Evolutionary conservation across 371 early-diverging fungal species (phyloP).

Genomic region (Mucor irregularis): DNA sequence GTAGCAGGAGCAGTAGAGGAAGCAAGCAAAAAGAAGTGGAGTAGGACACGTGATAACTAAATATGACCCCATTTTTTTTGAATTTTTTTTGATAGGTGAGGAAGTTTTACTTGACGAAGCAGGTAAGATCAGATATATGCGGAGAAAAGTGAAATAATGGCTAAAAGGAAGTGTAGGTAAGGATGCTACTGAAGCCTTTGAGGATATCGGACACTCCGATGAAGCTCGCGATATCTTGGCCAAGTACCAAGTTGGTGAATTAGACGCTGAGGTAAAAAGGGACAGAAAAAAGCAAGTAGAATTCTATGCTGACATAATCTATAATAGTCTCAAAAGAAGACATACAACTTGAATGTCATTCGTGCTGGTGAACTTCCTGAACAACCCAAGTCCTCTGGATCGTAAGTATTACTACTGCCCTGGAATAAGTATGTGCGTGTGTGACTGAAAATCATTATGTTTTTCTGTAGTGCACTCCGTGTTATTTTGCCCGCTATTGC

Average conservation of each 20-base stretch:
- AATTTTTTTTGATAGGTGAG: conserved; percentile 42
- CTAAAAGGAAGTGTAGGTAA: conserved; percentile 34
- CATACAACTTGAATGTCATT: conserved; percentile 27
- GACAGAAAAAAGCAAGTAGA: not conserved
- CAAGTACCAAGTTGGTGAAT: conserved; percentile 41
- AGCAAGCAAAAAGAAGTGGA: conserved; percentile 31
- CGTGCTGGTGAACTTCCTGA: conserved; percentile 50
- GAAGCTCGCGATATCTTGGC: conserved; percentile 55
- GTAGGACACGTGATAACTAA: not conserved
- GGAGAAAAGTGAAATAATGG: conserved; percentile 71
- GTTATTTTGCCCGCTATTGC: conserved; percentile 25
- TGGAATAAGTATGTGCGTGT: too few species aligned
- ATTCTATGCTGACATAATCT: not conserved
- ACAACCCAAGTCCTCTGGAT: conserved; percentile 24
- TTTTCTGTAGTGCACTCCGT: conserved; percentile 21
- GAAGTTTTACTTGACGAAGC: conserved; percentile 65
- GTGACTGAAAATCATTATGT: not conserved
- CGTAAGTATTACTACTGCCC: conserved; percentile 48
- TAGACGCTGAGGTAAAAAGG: conserved; percentile 44
- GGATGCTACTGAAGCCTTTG: conserved; percentile 86
- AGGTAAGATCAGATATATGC: conserved; percentile 32
- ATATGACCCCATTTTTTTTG: not conserved
- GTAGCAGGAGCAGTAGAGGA: too few species aligned
- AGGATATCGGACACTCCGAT: conserved; percentile 90
- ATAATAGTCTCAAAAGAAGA: conserved; percentile 24